Evolutionary conservation across 805 yeast species (phyloP).

Genomic region (Spathaspora boniae): DNA sequence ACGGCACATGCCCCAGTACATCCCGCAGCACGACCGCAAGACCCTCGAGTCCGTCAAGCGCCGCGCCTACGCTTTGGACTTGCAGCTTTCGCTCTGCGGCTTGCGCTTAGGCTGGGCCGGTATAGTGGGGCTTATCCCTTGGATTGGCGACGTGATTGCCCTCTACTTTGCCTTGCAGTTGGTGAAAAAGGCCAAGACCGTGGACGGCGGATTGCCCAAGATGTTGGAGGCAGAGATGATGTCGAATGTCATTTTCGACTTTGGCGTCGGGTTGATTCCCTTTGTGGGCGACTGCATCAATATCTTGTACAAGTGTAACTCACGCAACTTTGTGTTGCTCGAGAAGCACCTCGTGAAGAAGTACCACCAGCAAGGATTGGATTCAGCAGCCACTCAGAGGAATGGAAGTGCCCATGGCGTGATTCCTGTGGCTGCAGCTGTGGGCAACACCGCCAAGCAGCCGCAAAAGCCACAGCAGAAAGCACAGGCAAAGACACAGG

Average conservation of each 20-base stretch:
- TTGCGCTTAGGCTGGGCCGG: constrained; percentile 42
- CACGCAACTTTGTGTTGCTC: constrained; percentile 61
- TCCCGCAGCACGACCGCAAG: constrained; percentile 30
- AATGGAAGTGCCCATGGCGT: constrained; percentile 3
- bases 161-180: constrained; percentile 27
- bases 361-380: constrained; percentile 12
- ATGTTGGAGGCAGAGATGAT: constrained; percentile 30
- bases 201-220: constrained; percentile 38
- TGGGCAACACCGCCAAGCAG: neutral
- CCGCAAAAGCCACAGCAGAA: constrained; percentile 1
- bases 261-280: constrained; percentile 53
- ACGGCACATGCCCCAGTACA: constrained; percentile 34
- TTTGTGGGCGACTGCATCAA: constrained; percentile 69
- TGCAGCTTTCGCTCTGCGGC: constrained; percentile 39
- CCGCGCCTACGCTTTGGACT: constrained; percentile 37
- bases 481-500: neutral
- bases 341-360: constrained; percentile 36
- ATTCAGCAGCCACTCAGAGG: constrained; percentile 3
- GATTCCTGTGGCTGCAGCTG: neutral
- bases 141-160: constrained; percentile 37
- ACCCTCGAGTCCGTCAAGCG: constrained; percentile 33
- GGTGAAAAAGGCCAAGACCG: constrained; percentile 26
- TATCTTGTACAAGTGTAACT: constrained; percentile 72
- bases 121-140: constrained; percentile 38
- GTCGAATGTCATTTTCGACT: constrained; percentile 38